Conservation (phyloP, 495 filamentous ascomycete genomes). For the Aspergillus campestris region DNA sequence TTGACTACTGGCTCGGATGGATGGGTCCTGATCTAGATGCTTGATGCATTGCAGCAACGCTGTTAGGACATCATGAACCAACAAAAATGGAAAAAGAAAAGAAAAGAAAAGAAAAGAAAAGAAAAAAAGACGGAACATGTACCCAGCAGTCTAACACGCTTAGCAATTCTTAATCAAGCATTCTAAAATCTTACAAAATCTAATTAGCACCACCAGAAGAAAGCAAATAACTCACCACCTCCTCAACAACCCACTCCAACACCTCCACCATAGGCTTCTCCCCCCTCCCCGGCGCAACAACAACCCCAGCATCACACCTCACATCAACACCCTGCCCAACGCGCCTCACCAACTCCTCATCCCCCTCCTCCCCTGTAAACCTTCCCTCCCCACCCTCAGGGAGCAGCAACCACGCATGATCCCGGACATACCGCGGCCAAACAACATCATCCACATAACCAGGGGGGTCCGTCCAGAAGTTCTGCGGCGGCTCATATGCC, state of each 20-base stretch:
- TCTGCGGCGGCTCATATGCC: conserved; percentile 45
- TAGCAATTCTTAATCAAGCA: too few species aligned
- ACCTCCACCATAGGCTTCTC: conserved; percentile 24
- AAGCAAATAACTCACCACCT: conserved; percentile 22
- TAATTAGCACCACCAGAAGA: too few species aligned
- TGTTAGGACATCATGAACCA: too few species aligned
- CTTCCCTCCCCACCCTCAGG: conserved; percentile 50
- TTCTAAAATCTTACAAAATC: too few species aligned
- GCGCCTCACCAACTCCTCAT: conserved; percentile 19
- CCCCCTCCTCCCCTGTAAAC: conserved; percentile 5
- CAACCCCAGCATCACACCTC: conserved; percentile 29
- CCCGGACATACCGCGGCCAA: conserved; percentile 82
- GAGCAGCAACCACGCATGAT: conserved; percentile 70
- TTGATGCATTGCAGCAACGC: not conserved
- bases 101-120: too few species aligned
- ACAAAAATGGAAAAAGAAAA: too few species aligned
- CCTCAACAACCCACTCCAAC: conserved; percentile 38
- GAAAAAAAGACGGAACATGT: too few species aligned
- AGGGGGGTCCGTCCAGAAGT: conserved; percentile 90
- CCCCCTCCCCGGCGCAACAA: conserved; percentile 31
- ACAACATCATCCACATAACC: conserved; percentile 93
- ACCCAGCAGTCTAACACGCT: too few species aligned
- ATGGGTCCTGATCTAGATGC: conserved; percentile 13
- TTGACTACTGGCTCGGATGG: conserved; percentile 36
- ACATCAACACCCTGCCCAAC: conserved; percentile 28